Evolutionary conservation across 2,329 filamentous ascomycete species (phyloP).

Genomic region (Aspergillus transmontanensis): DNA sequence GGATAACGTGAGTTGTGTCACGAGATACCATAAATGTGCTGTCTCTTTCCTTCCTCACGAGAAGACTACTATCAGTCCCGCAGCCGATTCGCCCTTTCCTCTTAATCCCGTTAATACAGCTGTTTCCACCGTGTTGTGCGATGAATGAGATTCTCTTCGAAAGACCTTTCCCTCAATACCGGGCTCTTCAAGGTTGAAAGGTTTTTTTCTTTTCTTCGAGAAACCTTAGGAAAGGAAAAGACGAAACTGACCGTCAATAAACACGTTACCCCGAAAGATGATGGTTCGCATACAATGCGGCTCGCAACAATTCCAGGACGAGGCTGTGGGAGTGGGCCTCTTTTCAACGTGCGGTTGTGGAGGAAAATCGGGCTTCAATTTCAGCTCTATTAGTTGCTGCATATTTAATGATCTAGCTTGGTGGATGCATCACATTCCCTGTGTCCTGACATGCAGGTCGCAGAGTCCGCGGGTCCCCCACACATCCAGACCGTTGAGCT

Average conservation of each 20-base stretch:
- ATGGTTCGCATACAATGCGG: not conserved
- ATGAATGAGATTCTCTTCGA: not conserved
- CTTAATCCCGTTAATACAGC: not conserved
- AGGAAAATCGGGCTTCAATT: constrained; percentile 15
- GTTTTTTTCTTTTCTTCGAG: not conserved
- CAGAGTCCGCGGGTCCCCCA: constrained; percentile 17
- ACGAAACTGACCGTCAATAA: not conserved
- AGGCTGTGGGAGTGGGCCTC: constrained; percentile 18
- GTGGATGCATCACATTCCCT: constrained; percentile 37
- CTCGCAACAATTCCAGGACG: not conserved
- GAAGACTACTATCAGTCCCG: not conserved
- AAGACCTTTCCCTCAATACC: not conserved
- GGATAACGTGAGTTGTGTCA: constrained; percentile 14
- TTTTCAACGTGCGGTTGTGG: constrained; percentile 25
- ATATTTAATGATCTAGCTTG: constrained; percentile 23
- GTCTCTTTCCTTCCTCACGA: not conserved
- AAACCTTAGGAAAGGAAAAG: not conserved
- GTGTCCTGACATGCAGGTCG: constrained; percentile 27
- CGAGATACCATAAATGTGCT: constrained; percentile 1
- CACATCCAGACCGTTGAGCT: constrained; percentile 16
- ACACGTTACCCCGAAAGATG: not conserved
- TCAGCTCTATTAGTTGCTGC: constrained; percentile 17
- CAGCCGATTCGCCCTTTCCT: not conserved
- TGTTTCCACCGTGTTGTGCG: not conserved
- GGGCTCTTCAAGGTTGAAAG: not conserved